These are phyloP conservation scores for Flaveria brownii DNA, from an alignment of 129 eudicot species.

Conservation along the genomic window DNA sequence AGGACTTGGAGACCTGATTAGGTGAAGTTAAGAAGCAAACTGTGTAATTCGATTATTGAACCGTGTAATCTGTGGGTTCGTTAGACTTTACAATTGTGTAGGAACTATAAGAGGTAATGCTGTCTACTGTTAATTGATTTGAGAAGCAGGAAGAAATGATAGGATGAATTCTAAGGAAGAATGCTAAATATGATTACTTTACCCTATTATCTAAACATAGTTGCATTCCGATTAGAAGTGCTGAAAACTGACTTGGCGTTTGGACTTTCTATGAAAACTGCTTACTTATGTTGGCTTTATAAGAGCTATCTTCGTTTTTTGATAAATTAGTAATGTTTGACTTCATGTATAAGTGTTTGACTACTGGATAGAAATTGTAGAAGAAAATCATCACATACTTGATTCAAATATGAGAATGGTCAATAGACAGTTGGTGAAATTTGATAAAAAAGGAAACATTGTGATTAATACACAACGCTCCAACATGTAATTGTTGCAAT, in stretches of 20 bases:
- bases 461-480: background rate
- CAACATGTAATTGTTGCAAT: background rate
- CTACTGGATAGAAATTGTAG: background rate
- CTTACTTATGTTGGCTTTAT: background rate
- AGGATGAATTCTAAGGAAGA: background rate
- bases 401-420: background rate
- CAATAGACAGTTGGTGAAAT: background rate
- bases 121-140: background rate
- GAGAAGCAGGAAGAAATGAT: background rate
- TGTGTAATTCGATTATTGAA: slow-evolving; percentile 14
- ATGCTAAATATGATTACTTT: background rate
- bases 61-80: background rate
- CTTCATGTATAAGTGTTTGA: background rate
- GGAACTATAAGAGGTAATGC: background rate
- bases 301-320: background rate
- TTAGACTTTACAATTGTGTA: background rate
- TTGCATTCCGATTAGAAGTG: background rate
- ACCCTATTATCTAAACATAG: background rate
- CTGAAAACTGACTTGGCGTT: background rate
- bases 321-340: background rate
- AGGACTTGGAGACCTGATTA: background rate
- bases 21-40: background rate
- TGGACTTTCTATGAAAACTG: background rate
- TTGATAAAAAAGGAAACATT: slow-evolving; percentile 1
- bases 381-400: background rate